Evolutionary conservation across 768 basidiomycete species (phyloP), one percentile per base, ranked within the genome.

Genomic region (Suillus paluster): DNA sequence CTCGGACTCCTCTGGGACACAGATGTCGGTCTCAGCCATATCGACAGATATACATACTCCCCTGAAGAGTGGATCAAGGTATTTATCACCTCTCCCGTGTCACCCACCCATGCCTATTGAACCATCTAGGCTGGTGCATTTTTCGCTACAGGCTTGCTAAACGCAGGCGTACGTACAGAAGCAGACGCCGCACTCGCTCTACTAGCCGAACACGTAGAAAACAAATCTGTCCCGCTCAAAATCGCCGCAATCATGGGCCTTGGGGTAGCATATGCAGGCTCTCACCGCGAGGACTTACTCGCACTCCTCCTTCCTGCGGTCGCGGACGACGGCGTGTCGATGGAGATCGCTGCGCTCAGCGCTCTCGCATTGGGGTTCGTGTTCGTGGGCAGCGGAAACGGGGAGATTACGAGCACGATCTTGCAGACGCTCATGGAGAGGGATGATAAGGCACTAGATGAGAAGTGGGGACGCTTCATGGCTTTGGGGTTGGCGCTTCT

Each of bases 11-110:
- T 99, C 2, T 99, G 97, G 97, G 95, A 99, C 71, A 93, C 93
- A 10, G 97, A 99, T 61, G 84, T 92, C 60, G 97, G 97, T 68
- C 82, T 99, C 44, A 90, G 88, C 70, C 94, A 97, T 66, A 90
- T 98, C 67, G 97, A 99, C 81, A 97, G 94, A 76, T 99, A 98
- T 79, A 94, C 96, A 25, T 99, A 99, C 73, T 95, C 94, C 0
- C 78, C 92, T 1, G 97, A 99, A 68, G 97, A 99, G 73, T 84
- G 95, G 75, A 98, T 99, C 83, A 99, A 99, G 81, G 90, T 85
- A 64, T 44, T 45, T 21, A 33, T 23, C 15, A 19, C 12, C 25
- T 5, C 25, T 30, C 6, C 30, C 41, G 42, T 57, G 2, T 25
- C 41, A 30, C 27, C 49, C 27, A 19, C 30, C 30, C n/a, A 1